These are phyloP conservation scores for Cerioporus squamosus DNA, from an alignment of 1,284 basidiomycete genomes.

Conservation along the genomic window DNA sequence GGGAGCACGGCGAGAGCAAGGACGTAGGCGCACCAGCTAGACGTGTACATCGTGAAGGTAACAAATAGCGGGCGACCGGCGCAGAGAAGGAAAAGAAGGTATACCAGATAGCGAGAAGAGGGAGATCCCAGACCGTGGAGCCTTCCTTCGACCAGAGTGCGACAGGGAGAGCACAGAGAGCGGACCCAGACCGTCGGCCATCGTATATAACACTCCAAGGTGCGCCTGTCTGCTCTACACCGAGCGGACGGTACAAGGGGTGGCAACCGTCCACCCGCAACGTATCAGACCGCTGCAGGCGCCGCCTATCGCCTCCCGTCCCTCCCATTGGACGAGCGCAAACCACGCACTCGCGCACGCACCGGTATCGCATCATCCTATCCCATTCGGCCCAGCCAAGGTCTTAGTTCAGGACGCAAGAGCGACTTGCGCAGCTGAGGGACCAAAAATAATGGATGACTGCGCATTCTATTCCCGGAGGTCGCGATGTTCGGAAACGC, in stretches of 20 bases:
- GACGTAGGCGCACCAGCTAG: constrained; percentile 24
- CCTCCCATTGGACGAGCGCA: no score
- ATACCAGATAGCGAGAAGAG: constrained; percentile 23
- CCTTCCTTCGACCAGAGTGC: constrained; percentile 25
- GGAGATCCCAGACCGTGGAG: constrained; percentile 19
- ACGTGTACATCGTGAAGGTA: constrained; percentile 27
- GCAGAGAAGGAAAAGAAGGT: constrained; percentile 20
- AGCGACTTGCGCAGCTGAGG: no score
- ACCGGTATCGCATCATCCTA: no score
- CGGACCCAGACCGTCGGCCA: neutral
- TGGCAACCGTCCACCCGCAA: neutral
- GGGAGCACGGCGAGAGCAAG: constrained; percentile 16
- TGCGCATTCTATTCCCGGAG: no score
- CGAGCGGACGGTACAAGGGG: neutral
- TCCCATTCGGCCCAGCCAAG: no score
- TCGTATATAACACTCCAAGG: constrained; percentile 9
- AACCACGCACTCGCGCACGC: no score
- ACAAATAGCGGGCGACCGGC: constrained; percentile 28
- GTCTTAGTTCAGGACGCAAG: no score
- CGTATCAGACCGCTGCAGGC: no score
- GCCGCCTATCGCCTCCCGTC: no score
- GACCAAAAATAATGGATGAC: no score
- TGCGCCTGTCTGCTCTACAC: neutral
- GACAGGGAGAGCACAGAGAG: constrained; percentile 19
- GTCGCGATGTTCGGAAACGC: no score